These are phyloP conservation scores for Stachybotrys echinatus DNA, from an alignment of 2,329 filamentous ascomycete species.

Conservation along the genomic window DNA sequence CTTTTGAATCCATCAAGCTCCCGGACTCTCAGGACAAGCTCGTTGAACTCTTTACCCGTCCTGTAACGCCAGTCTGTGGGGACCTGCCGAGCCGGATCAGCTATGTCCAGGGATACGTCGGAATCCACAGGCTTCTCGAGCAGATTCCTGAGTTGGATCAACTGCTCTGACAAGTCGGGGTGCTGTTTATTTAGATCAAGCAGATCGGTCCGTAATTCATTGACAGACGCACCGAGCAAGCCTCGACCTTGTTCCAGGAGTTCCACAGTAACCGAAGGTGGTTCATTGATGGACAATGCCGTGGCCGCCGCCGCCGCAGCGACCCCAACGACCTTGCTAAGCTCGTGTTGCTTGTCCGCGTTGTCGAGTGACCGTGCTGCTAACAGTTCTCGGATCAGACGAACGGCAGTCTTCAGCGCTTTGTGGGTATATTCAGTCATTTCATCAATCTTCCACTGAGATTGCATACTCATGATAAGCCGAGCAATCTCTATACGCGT, in stretches of 20 bases:
- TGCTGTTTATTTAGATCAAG: background rate
- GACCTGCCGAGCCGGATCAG: too few relatives aligned
- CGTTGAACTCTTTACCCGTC: too few relatives aligned
- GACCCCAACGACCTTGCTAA: background rate
- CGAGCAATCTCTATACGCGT: too few relatives aligned
- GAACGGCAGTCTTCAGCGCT: background rate
- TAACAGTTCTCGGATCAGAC: background rate
- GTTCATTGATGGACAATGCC: background rate
- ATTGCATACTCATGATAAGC: too few relatives aligned
- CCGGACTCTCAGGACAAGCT: background rate
- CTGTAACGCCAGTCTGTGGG: too few relatives aligned
- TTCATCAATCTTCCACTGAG: too few relatives aligned
- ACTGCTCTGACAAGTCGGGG: background rate
- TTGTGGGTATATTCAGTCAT: background rate
- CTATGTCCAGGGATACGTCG: too few relatives aligned
- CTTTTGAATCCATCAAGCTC: slow-evolving; percentile 12
- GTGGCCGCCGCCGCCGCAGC: background rate
- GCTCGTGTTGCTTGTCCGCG: background rate
- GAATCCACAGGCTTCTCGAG: background rate
- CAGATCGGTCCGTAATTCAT: slow-evolving; percentile 2
- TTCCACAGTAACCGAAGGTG: background rate
- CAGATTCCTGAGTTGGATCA: background rate
- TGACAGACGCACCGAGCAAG: slow-evolving; percentile 2
- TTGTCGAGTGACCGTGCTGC: background rate
- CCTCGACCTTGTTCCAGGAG: slow-evolving; percentile 5